phyloP scores from a whole-genome alignment of 305 asterid genomes.

The Monarda citriodora region DNA sequence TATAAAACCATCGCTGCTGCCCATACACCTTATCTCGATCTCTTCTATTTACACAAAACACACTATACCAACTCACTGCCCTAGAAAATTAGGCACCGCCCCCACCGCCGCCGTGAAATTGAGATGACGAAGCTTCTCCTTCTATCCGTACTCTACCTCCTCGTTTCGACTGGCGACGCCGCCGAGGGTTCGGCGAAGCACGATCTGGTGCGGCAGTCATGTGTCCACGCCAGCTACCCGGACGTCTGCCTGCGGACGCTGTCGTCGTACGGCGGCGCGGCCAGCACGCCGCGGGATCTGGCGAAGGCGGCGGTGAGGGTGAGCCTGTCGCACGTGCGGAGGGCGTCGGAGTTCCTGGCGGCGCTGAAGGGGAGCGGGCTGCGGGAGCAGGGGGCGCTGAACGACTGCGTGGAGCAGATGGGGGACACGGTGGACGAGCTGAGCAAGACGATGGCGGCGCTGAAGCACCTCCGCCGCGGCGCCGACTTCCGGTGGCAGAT shows the following conservation, averaged over 20 bases:
- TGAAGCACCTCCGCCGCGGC: constrained; percentile 58
- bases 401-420: constrained; percentile 81
- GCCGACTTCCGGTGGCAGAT: constrained; percentile 79
- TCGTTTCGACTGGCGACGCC: constrained; percentile 21
- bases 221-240: constrained; percentile 94
- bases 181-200: constrained; percentile 15
- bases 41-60: constrained; percentile 3
- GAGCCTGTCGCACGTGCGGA: constrained; percentile 62
- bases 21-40: constrained; percentile 22
- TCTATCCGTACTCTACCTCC: constrained; percentile 20
- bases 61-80: constrained; percentile 11
- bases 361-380: constrained; percentile 36
- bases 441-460: constrained; percentile 55
- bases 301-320: constrained; percentile 76
- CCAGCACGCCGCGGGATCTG: constrained; percentile 68
- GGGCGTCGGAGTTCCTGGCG: constrained; percentile 41
- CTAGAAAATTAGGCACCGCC: constrained; percentile 17
- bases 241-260: constrained; percentile 79
- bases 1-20: constrained; percentile 20
- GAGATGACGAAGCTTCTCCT: constrained; percentile 15
- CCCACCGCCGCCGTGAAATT: constrained; percentile 1
- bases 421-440: constrained; percentile 75
- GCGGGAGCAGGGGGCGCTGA: constrained; percentile 53
- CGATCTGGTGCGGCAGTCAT: constrained; percentile 61
- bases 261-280: constrained; percentile 58